Evolutionary conservation across 495 filamentous ascomycete genomes (phyloP).

Genomic region (Hypoxylon trugodes): DNA sequence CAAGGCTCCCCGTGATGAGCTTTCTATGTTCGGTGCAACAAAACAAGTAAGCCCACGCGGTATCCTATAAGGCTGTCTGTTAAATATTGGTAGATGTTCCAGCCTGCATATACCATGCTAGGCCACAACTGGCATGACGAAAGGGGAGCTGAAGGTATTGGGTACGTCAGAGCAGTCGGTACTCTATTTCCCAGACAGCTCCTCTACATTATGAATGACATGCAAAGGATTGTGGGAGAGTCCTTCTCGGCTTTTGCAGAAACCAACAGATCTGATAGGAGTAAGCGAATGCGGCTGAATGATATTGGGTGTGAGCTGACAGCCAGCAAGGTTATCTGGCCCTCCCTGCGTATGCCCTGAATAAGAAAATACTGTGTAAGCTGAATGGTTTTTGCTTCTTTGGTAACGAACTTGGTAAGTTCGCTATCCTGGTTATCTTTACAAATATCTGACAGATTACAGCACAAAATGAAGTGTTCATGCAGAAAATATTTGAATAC

Average conservation of each 20-base stretch:
- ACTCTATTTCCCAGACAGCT: neutral
- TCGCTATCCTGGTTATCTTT: neutral
- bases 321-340: neutral
- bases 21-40: neutral
- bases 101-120: neutral
- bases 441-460: neutral
- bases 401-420: neutral
- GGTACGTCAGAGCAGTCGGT: neutral
- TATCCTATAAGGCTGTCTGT: too few species aligned
- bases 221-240: neutral
- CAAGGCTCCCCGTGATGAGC: neutral
- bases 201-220: neutral
- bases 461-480: neutral
- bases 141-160: neutral
- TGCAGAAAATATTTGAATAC: neutral
- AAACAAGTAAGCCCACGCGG: neutral
- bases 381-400: neutral
- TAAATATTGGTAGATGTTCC: neutral
- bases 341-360: neutral
- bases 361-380: neutral
- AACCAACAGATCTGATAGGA: neutral
- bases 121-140: neutral
- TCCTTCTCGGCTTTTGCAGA: neutral
- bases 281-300: neutral
- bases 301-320: neutral